phyloP scores from a whole-genome alignment of 2,329 filamentous ascomycete genomes.

The Metarhizium robertsii region DNA sequence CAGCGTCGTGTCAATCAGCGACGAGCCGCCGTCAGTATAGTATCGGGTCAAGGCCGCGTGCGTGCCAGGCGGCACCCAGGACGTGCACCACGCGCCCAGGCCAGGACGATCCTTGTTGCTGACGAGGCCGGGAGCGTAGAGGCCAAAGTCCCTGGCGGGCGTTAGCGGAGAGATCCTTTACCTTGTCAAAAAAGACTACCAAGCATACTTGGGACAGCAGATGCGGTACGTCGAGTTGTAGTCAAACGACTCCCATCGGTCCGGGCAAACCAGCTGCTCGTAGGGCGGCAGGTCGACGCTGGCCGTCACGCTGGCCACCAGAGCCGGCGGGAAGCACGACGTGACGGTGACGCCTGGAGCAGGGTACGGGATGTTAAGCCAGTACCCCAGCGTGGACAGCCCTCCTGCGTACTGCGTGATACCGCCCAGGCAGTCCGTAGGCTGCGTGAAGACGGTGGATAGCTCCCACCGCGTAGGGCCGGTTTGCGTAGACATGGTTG shows the following conservation, averaged over 20 bases:
- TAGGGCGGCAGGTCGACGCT: neutral
- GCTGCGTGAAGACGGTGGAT: conserved; percentile 2
- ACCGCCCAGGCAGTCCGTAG: neutral
- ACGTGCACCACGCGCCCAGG: conserved; percentile 2
- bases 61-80: neutral
- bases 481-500: neutral
- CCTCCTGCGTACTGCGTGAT: conserved; percentile 2
- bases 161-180: too few relatives aligned
- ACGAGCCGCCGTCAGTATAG: neutral
- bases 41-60: conserved; percentile 1
- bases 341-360: neutral
- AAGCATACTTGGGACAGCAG: conserved; percentile 3
- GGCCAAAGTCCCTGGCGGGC: too few relatives aligned
- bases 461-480: neutral
- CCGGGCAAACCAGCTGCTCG: neutral
- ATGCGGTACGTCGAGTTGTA: conserved; percentile 1
- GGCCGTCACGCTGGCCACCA: conserved; percentile 1
- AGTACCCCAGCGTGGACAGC: neutral
- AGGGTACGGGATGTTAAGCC: neutral
- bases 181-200: too few relatives aligned
- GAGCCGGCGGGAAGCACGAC: neutral
- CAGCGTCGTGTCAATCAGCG: neutral
- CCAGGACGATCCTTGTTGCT: neutral
- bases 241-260: neutral
- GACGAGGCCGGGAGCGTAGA: neutral